phyloP scores from a whole-genome alignment of 148 eudicot species.

The Amaranthus palmeri region DNA sequence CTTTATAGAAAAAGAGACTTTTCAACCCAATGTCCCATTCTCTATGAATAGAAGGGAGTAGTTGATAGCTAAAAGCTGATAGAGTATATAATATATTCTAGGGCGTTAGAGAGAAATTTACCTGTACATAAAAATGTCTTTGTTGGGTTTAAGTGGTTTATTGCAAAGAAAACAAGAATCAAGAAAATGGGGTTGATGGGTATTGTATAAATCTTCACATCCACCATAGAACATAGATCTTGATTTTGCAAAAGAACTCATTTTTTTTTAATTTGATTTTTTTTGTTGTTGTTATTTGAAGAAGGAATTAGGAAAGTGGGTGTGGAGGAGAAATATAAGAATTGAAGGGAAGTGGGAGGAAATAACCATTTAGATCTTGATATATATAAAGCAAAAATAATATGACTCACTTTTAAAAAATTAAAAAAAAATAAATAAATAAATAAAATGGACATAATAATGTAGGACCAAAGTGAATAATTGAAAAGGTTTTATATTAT shows the following conservation, averaged over 20 bases:
- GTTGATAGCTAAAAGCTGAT: no score
- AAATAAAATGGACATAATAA: background rate
- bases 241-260: slow-evolving; percentile 17
- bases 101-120: slow-evolving; percentile 7
- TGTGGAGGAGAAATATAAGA: slow-evolving; percentile 8
- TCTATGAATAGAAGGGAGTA: no score
- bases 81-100: no score
- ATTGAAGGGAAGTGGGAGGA: slow-evolving; percentile 13
- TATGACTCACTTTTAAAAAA: background rate
- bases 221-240: slow-evolving; percentile 37
- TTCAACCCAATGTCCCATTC: no score
- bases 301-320: background rate
- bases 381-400: slow-evolving; percentile 15
- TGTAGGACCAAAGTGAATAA: slow-evolving; percentile 18
- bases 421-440: background rate
- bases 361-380: background rate
- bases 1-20: no score
- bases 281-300: background rate
- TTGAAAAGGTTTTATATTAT: background rate
- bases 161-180: slow-evolving; percentile 72
- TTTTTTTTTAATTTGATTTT: background rate
- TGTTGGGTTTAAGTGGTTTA: slow-evolving; percentile 45
- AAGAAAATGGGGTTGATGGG: slow-evolving; percentile 60
- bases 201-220: slow-evolving; percentile 32
- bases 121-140: slow-evolving; percentile 96